Conservation (phyloP, 306 rosid species). For the Dryas alaskensis region DNA sequence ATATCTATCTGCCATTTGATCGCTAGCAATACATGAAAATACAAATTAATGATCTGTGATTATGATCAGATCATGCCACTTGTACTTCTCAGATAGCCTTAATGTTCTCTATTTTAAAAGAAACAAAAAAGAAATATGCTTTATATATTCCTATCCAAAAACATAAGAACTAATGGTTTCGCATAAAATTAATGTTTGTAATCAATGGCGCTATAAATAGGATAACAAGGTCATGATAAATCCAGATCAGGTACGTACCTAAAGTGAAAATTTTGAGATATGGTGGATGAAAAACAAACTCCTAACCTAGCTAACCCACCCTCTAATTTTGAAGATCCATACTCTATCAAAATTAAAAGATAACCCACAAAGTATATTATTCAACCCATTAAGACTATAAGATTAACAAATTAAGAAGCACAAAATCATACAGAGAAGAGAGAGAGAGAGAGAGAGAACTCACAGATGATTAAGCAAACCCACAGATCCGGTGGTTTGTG, state of each 20-base stretch:
- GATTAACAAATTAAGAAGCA: background rate
- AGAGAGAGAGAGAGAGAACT: conserved; percentile 29
- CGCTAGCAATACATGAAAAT: background rate
- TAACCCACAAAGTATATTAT: background rate
- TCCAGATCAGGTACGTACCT: background rate
- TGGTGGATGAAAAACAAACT: background rate
- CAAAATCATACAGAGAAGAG: background rate
- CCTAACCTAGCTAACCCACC: background rate
- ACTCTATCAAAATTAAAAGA: background rate
- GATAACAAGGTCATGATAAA: background rate
- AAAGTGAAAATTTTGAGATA: background rate
- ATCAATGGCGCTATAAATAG: background rate
- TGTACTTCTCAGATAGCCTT: no score
- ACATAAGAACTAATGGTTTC: background rate
- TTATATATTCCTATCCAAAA: no score
- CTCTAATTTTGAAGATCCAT: background rate
- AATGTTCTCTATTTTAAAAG: background rate
- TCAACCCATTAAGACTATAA: background rate
- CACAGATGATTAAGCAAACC: conserved; percentile 35
- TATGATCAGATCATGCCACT: no score
- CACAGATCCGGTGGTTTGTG: conserved; percentile 25
- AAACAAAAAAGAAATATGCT: background rate
- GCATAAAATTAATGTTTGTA: background rate
- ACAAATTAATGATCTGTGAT: no score
- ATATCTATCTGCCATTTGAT: no score